Percentiles rank a stretch among this genome's conserved stretches.
Conservation (phyloP, 73 alveolate species). For the Paramecium primaurelia region DNA sequence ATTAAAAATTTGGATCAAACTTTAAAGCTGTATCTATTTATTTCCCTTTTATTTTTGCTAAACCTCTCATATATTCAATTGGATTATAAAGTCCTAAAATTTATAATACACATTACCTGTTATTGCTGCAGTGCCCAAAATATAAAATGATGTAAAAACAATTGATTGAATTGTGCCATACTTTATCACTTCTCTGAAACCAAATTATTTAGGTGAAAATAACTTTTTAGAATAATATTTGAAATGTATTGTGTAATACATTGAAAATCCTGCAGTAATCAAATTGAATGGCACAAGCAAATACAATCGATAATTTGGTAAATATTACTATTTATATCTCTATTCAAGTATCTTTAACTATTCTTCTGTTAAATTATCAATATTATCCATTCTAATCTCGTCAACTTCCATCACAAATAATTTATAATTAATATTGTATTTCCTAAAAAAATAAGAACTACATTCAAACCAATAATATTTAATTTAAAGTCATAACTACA, state of each 20-base stretch:
- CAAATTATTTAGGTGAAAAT: slow-evolving; percentile 35
- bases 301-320: slow-evolving; percentile 40
- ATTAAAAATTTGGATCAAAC: slow-evolving; percentile 41
- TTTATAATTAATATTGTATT: background rate
- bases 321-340: slow-evolving; percentile 21
- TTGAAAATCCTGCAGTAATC: slow-evolving; percentile 26
- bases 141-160: slow-evolving; percentile 32
- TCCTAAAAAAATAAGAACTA: background rate
- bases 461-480: no score
- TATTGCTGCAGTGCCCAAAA: slow-evolving; percentile 49
- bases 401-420: slow-evolving; percentile 25
- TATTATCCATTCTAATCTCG: slow-evolving; percentile 50
- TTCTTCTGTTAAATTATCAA: slow-evolving; percentile 56
- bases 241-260: slow-evolving; percentile 55
- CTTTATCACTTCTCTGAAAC: slow-evolving; percentile 39
- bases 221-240: slow-evolving; percentile 46
- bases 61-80: slow-evolving; percentile 46
- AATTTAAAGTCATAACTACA: background rate
- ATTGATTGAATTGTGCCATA: slow-evolving; percentile 54
- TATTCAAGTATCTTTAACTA: slow-evolving; percentile 33
- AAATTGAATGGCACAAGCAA: slow-evolving; percentile 36
- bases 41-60: slow-evolving; percentile 44
- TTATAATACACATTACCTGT: background rate
- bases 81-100: slow-evolving; percentile 35
- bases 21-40: slow-evolving; percentile 40